phyloP scores from a whole-genome alignment of 768 basidiomycete genomes.

The Lyophyllum semitale region DNA sequence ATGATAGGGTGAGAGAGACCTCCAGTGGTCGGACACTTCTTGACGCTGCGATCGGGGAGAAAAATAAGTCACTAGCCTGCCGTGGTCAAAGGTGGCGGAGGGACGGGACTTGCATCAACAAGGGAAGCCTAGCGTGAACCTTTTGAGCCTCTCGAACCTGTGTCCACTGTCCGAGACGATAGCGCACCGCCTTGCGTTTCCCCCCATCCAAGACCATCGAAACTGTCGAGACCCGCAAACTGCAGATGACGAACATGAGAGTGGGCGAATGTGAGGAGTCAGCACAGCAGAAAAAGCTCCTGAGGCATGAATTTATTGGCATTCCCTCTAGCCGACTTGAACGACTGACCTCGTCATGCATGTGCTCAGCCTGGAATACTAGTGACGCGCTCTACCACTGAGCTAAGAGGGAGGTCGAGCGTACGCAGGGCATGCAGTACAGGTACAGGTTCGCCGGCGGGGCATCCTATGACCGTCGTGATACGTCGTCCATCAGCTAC shows the following conservation, averaged over 20 bases:
- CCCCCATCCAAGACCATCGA: not conserved
- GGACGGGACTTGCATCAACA: not conserved
- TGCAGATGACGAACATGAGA: not conserved
- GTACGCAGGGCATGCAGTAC: too few relatives aligned
- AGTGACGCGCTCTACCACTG: conserved; percentile 40
- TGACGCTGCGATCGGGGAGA: not conserved
- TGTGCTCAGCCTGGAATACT: too few relatives aligned
- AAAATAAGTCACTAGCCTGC: not conserved
- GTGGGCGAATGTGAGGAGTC: too few relatives aligned
- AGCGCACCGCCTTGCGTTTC: not conserved
- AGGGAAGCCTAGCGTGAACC: not conserved
- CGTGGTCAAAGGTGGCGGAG: not conserved
- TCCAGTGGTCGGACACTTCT: not conserved
- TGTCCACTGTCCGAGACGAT: not conserved
- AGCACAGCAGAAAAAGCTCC: too few relatives aligned
- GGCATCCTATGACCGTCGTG: too few relatives aligned
- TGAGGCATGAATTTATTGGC: too few relatives aligned
- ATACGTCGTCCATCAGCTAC: not conserved
- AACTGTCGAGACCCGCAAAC: not conserved
- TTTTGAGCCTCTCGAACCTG: not conserved
- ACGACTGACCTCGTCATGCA: too few relatives aligned
- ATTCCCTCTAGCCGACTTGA: too few relatives aligned
- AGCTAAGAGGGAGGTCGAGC: conserved; percentile 36
- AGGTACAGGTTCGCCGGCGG: too few relatives aligned
- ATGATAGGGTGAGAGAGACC: not conserved